These are phyloP conservation scores for Scutellaria galericulata DNA, from an alignment of 257 asterid species.

Conservation along the genomic window DNA sequence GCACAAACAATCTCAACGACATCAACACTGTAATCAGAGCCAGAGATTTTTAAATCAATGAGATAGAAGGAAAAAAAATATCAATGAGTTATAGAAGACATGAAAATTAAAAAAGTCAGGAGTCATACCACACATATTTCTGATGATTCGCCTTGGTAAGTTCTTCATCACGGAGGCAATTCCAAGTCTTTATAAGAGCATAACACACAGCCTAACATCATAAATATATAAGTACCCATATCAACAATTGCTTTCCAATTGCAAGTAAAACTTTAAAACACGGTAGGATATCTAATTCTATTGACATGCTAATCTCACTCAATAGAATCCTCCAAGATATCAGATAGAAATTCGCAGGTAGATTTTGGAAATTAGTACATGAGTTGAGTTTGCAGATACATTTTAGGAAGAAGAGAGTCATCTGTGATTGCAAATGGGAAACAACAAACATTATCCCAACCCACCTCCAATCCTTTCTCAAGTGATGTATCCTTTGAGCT, in stretches of 20 bases:
- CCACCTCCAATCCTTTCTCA: no score
- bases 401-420: no score
- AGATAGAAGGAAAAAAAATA: conserved; percentile 25
- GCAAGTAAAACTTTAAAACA: conserved; percentile 23
- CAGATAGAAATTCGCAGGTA: not conserved
- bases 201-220: conserved; percentile 69
- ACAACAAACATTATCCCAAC: no score
- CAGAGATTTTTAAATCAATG: conserved; percentile 21
- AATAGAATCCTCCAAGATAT: conserved; percentile 16
- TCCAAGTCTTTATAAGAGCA: conserved; percentile 65
- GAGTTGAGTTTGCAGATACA: not conserved
- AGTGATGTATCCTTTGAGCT: no score
- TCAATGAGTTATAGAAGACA: conserved; percentile 22
- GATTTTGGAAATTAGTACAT: not conserved
- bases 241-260: conserved; percentile 13
- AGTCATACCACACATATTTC: conserved; percentile 54
- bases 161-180: conserved; percentile 45
- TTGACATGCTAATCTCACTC: conserved; percentile 3
- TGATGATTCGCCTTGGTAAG: conserved; percentile 45
- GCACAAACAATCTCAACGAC: conserved; percentile 78
- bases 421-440: no score
- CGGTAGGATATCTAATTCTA: not conserved
- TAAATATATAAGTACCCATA: conserved; percentile 25
- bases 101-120: conserved; percentile 18
- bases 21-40: conserved; percentile 63